These are phyloP conservation scores for Coemansia sp. DNA, from an alignment of 371 early-diverging fungal genomes.

Conservation along the genomic window DNA sequence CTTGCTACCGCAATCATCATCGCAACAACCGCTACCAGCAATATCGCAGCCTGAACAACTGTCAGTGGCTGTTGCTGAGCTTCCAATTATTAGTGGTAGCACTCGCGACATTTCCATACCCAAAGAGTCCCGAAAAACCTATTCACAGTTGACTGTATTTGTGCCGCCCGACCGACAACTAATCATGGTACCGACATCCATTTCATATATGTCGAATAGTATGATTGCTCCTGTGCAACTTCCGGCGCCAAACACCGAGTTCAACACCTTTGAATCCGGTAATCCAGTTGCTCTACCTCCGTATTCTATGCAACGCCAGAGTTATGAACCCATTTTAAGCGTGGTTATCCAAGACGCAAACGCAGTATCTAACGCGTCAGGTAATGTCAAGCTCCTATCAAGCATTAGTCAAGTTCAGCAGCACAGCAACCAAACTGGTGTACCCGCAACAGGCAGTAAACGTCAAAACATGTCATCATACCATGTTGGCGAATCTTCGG, in stretches of 20 bases:
- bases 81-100: not conserved
- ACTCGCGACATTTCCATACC: not conserved
- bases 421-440: not conserved
- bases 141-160: conserved; percentile 8
- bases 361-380: too few relatives aligned
- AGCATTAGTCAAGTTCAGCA: not conserved
- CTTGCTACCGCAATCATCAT: not conserved
- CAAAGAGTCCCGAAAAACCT: not conserved
- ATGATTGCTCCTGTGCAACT: conserved; percentile 12
- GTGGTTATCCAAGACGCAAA: too few relatives aligned
- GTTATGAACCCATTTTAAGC: not conserved
- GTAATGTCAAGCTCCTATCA: not conserved
- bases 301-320: not conserved
- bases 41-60: not conserved
- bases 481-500: not conserved
- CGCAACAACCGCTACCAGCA: not conserved
- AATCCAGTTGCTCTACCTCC: not conserved
- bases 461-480: not conserved
- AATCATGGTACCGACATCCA: conserved; percentile 22
- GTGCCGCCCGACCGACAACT: conserved; percentile 30
- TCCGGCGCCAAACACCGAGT: not conserved
- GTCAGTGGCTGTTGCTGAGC: not conserved
- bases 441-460: not conserved
- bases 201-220: conserved; percentile 12
- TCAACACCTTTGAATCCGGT: not conserved